Evolutionary conservation across 1,284 basidiomycete species (phyloP).

Genomic region (Heterobasidion annosum): DNA sequence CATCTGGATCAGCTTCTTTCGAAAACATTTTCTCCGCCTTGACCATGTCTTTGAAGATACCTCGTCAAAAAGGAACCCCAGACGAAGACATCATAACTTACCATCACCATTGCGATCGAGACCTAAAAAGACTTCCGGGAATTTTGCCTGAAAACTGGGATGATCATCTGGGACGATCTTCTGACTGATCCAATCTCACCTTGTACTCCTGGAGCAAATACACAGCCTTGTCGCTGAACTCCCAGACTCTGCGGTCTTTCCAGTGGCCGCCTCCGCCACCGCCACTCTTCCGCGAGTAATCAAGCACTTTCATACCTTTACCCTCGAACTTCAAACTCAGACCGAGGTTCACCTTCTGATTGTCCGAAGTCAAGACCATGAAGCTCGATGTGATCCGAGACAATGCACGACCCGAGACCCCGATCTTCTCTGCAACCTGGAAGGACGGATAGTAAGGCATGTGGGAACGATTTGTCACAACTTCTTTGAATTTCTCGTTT

Average conservation of each 20-base stretch:
- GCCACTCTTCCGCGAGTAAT: conserved; percentile 72
- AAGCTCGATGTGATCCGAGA: conserved; percentile 92
- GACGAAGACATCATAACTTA: conserved; percentile 21
- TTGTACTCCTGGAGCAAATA: conserved; percentile 82
- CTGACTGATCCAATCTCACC: conserved; percentile 24
- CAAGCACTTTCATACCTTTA: conserved; percentile 92
- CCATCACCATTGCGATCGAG: conserved; percentile 67
- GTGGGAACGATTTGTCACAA: conserved; percentile 49
- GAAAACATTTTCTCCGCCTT: conserved; percentile 69
- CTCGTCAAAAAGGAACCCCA: neutral
- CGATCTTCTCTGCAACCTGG: conserved; percentile 61
- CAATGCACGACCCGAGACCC: conserved; percentile 67
- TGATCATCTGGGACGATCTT: neutral
- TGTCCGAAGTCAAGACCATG: conserved; percentile 71
- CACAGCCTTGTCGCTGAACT: conserved; percentile 86
- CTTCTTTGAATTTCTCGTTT: conserved; percentile 65
- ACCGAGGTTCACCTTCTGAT: conserved; percentile 86
- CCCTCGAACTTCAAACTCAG: conserved; percentile 95
- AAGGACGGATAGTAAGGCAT: conserved; percentile 72
- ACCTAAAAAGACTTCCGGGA: conserved; percentile 73
- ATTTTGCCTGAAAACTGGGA: conserved; percentile 38
- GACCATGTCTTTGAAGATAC: conserved; percentile 50
- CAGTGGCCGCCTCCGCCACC: no score
- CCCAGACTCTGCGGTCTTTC: conserved; percentile 72
- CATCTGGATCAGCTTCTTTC: conserved; percentile 53